phyloP scores from a whole-genome alignment of 257 asterid species.

The Primulina eburnea region DNA sequence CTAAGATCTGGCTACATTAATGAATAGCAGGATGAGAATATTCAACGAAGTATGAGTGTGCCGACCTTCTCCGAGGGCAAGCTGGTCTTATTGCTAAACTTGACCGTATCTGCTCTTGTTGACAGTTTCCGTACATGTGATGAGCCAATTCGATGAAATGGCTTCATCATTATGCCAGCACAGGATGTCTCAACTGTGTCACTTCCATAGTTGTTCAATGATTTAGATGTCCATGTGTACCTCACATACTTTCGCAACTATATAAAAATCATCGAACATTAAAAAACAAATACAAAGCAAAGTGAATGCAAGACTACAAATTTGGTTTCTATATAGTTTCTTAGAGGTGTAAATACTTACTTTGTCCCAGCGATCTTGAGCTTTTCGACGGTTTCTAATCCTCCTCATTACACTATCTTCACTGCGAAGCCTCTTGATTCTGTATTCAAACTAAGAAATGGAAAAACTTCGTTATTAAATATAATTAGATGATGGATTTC shows the following conservation, averaged over 20 bases:
- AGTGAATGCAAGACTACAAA: slow-evolving; percentile 21
- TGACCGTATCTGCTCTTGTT: slow-evolving; percentile 39
- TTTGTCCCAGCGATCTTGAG: slow-evolving; percentile 79
- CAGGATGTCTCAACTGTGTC: slow-evolving; percentile 48
- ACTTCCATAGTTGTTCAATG: slow-evolving; percentile 40
- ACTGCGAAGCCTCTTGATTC: slow-evolving; percentile 69
- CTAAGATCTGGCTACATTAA: slow-evolving; percentile 23
- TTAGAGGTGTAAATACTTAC: slow-evolving; percentile 44
- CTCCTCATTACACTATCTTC: slow-evolving; percentile 71
- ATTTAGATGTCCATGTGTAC: slow-evolving; percentile 70
- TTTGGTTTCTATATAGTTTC: not conserved
- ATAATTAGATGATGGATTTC: slow-evolving; percentile 15
- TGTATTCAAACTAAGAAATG: slow-evolving; percentile 70
- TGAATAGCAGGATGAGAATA: slow-evolving; percentile 19
- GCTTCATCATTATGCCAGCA: slow-evolving; percentile 38
- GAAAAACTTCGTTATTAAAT: slow-evolving; percentile 20
- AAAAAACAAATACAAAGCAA: slow-evolving; percentile 7
- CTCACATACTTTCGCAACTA: slow-evolving; percentile 83
- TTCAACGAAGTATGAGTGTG: slow-evolving; percentile 7
- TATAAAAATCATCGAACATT: slow-evolving; percentile 23
- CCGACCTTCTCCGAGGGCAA: slow-evolving; percentile 50
- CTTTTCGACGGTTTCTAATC: slow-evolving; percentile 70
- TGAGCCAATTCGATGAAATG: slow-evolving; percentile 48
- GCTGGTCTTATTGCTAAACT: slow-evolving; percentile 43
- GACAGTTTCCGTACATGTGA: slow-evolving; percentile 36